These are phyloP conservation scores for Rhynchosporium agropyri DNA, from an alignment of 2,329 filamentous ascomycete genomes.

Conservation along the genomic window DNA sequence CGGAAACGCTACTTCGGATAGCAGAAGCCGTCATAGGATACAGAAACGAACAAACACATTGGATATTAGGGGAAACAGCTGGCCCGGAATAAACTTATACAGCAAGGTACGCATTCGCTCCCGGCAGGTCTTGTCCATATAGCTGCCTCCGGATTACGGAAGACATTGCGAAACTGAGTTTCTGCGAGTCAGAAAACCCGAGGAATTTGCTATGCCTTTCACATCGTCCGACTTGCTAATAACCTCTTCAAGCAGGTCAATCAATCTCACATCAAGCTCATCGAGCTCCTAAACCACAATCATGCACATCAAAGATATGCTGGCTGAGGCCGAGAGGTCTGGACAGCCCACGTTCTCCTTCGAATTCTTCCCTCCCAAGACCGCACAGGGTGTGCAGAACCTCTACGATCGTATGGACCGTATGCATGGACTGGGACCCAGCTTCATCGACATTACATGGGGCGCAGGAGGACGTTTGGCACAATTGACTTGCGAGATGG, in stretches of 20 bases:
- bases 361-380: constrained; percentile 99
- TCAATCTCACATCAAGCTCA: constrained; percentile 6
- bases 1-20: constrained; percentile 50
- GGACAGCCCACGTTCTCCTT: constrained; percentile 93
- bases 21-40: constrained; percentile 37
- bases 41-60: constrained; percentile 13
- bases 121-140: not conserved
- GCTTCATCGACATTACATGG: constrained; percentile 99
- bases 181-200: no score
- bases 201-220: not conserved
- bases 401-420: constrained; percentile 99
- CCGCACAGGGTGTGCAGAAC: constrained; percentile 95
- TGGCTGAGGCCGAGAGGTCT: constrained; percentile 77
- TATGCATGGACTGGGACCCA: constrained; percentile 92
- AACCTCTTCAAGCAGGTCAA: not conserved
- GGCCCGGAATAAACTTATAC: not conserved
- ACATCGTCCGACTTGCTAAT: not conserved
- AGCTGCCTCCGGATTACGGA: not conserved
- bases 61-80: not conserved
- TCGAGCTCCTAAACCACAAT: constrained; percentile 44
- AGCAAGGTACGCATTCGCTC: constrained; percentile 13
- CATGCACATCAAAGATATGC: constrained; percentile 96
- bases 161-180: not conserved
- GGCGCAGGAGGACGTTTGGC: constrained; percentile 91
- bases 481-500: constrained; percentile 95